Conservation (phyloP, 176 grass and related monocot species). For the Aegilops bicornis region DNA sequence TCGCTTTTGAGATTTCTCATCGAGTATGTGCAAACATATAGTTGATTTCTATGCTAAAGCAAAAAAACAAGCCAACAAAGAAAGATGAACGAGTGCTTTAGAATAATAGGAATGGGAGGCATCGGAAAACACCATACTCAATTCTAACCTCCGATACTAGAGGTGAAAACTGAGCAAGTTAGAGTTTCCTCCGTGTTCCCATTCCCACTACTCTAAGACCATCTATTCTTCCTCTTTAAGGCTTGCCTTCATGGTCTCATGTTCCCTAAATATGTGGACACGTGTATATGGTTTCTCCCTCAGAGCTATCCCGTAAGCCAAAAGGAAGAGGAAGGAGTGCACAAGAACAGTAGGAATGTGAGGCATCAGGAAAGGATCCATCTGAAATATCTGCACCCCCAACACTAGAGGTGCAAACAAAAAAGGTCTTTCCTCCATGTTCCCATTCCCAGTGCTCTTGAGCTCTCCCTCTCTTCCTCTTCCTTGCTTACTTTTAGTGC, state of each 20-base stretch:
- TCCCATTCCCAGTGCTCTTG: constrained; percentile 9
- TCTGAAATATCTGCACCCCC: background rate
- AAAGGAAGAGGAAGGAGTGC: constrained; percentile 6
- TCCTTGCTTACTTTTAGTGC: background rate
- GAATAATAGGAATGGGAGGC: background rate
- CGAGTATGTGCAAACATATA: too few species aligned
- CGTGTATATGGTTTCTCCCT: background rate
- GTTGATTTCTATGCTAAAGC: too few species aligned
- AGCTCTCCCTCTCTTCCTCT: constrained; percentile 23
- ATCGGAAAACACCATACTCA: background rate
- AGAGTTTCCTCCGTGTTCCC: background rate
- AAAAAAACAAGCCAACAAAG: background rate
- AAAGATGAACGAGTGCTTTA: background rate
- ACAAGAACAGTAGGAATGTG: constrained; percentile 12
- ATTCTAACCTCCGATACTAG: background rate
- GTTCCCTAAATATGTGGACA: background rate
- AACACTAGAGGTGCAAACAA: background rate
- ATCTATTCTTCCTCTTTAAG: background rate
- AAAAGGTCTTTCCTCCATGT: background rate
- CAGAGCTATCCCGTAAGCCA: background rate
- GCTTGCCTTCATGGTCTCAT: background rate
- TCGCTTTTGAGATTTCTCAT: too few species aligned
- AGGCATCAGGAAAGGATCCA: background rate
- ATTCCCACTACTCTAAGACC: background rate
- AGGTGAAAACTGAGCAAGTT: background rate